phyloP scores from a whole-genome alignment of 495 filamentous ascomycete genomes.

The Trichoderma gamsii region DNA sequence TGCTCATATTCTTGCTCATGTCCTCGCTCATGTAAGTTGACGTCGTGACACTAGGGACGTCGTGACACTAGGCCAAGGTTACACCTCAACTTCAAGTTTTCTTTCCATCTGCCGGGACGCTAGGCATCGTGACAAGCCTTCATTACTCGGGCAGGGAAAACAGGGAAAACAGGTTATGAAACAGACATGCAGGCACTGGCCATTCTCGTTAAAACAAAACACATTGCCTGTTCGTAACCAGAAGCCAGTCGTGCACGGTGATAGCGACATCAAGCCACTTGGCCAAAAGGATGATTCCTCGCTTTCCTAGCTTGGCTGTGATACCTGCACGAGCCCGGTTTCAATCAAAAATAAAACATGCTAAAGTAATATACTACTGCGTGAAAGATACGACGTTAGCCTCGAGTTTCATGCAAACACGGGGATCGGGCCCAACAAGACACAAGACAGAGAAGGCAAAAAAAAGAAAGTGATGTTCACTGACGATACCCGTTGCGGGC shows the following conservation, averaged over 20 bases:
- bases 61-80: background rate
- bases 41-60: slow-evolving; percentile 2
- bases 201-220: background rate
- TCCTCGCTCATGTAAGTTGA: background rate
- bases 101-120: background rate
- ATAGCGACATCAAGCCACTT: background rate
- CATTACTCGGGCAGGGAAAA: background rate
- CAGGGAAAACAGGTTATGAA: slow-evolving; percentile 2
- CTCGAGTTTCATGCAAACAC: background rate
- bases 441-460: background rate
- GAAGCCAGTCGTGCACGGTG: background rate
- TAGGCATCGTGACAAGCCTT: background rate
- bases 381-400: background rate
- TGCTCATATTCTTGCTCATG: background rate
- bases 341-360: background rate
- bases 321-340: background rate
- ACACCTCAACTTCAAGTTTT: slow-evolving; percentile 6
- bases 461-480: background rate
- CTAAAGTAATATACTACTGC: background rate
- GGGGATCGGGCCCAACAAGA: too few species aligned
- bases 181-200: background rate
- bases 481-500: background rate
- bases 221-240: background rate
- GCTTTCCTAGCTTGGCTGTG: background rate
- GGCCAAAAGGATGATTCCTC: background rate